A percentile compares a stretch with the other conserved stretches of the same genome.
Evolutionary conservation across 129 eudicot genomes (phyloP).

Genomic region (Sambucus nigra): DNA sequence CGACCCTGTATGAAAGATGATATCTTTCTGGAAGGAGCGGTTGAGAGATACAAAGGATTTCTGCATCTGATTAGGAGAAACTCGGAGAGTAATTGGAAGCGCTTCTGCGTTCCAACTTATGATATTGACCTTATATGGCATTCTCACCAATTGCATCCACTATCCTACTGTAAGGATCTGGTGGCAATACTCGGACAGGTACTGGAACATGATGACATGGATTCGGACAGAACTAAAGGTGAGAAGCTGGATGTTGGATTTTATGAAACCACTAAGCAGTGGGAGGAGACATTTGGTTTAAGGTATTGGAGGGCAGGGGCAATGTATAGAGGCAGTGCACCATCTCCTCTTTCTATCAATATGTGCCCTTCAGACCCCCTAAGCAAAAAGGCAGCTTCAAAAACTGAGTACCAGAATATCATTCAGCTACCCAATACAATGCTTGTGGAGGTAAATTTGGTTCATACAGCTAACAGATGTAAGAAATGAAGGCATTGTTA

Average conservation of each 20-base stretch:
- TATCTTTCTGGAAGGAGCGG: slow-evolving; percentile 26
- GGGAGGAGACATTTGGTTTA: slow-evolving; percentile 23
- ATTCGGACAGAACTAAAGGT: slow-evolving; percentile 24
- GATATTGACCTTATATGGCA: slow-evolving; percentile 50
- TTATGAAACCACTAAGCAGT: slow-evolving; percentile 25
- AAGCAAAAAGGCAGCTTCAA: neutral
- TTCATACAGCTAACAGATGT: no score
- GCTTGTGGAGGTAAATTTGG: slow-evolving; percentile 11
- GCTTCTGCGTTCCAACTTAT: slow-evolving; percentile 44
- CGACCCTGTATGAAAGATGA: slow-evolving; percentile 21
- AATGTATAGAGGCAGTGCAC: slow-evolving; percentile 19
- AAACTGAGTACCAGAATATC: neutral
- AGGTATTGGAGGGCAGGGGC: slow-evolving; percentile 46
- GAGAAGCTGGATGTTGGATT: slow-evolving; percentile 31
- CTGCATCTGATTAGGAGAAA: slow-evolving; percentile 39
- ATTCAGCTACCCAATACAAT: neutral
- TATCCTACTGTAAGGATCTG: slow-evolving; percentile 21
- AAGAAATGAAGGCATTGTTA: no score
- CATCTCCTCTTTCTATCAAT: neutral
- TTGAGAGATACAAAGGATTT: slow-evolving; percentile 37
- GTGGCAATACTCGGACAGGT: slow-evolving; percentile 18
- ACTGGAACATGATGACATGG: slow-evolving; percentile 33
- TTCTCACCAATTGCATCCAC: slow-evolving; percentile 32
- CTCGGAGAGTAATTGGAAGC: slow-evolving; percentile 4
- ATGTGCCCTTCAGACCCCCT: neutral